Evolutionary conservation across 163 green algal species (phyloP), one percentile per base, ranked within the genome.

Genomic region (Coccomyxa subellipsoidea): DNA sequence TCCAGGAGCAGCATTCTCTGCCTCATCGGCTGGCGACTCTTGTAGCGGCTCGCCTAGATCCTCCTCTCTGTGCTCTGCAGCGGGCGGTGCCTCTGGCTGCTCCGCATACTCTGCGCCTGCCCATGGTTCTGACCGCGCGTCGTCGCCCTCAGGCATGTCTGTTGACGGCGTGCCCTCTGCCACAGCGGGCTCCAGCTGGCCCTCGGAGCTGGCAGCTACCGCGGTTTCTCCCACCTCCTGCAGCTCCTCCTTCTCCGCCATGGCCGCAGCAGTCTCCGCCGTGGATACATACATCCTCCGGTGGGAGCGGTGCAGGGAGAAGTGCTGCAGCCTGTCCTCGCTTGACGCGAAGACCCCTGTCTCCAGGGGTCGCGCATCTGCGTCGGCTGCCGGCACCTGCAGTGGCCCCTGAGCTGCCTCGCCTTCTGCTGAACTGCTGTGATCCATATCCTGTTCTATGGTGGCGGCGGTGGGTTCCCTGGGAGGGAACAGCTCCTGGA

Each of bases 261-360:
- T 73, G 66, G 66, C 66, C 27, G 66, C 66, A 4, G 66, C 66
- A n/a, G 66, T 36, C 8, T 73, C 66, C 4, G 66, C 66, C 18
- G 66, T 73, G 4, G 29, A 36, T 23, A 73, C 18, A 27, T 35
- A n/a, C 66, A 73, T 32, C 66, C 32, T 32, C 18, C n/a, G 31
- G 66, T 73, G 66, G 29, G 66, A 73, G 66, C 66, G 66, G 66
- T 73, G 66, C 66, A 73, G 4, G 27, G 66, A 73, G 66, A 73
- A 73, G n/a, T 73, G 66, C 66, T 34, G 47, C 47, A 59, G 23
- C 47, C 23, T 59, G 5, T 59, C 47, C 47, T 59, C 15, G 47
- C 47, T 18, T 27, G 47, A 18, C 23, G 47, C 47, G 47, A 59
- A 59, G 15, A 59, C 47, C 23, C 1, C 47, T 1, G 47, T 12